Conservation (phyloP, 345 rosid genomes). For the Corymbia maculata region DNA sequence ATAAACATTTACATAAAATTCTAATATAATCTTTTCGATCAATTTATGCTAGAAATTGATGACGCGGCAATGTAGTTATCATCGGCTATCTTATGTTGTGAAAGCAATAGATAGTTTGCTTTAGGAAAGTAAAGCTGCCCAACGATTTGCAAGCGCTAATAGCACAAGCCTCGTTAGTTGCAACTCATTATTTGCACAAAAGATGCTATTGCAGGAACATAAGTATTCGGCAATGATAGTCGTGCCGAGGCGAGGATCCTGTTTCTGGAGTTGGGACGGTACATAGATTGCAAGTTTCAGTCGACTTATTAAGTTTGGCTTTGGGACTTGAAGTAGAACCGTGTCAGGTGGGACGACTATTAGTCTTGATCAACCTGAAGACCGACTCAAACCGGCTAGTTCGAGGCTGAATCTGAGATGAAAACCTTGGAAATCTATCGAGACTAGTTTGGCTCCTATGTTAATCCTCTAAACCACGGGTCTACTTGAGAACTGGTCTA, state of each 20-base stretch:
- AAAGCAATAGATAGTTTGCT: not conserved
- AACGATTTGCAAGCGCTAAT: not conserved
- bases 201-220: not conserved
- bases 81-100: not conserved
- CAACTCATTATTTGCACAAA: not conserved
- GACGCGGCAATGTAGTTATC: not conserved
- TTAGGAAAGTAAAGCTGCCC: not conserved
- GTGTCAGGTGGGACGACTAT: not conserved
- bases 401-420: not conserved
- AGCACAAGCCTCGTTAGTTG: not conserved
- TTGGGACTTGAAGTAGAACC: not conserved
- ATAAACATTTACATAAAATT: fast-evolving
- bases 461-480: not conserved
- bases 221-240: not conserved
- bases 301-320: not conserved
- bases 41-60: fast-evolving
- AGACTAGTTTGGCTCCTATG: not conserved
- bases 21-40: not conserved
- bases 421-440: not conserved
- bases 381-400: not conserved
- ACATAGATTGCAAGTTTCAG: not conserved
- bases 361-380: not conserved
- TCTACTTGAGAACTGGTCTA: not conserved
- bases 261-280: not conserved
- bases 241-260: not conserved